Conservation (phyloP, 768 basidiomycete species). For the Mycena epipterygia region DNA sequence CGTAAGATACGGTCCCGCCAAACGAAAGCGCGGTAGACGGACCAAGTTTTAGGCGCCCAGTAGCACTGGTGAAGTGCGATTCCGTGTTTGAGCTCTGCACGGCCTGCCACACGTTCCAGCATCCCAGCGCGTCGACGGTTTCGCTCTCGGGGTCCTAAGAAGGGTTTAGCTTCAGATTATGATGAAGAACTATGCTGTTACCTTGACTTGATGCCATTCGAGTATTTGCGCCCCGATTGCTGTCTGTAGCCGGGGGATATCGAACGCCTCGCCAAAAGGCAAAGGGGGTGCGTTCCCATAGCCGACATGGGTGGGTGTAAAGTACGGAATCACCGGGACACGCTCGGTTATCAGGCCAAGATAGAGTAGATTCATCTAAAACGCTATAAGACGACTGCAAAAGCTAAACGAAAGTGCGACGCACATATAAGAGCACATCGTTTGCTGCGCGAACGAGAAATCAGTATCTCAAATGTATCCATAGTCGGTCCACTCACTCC, state of each 20-base stretch:
- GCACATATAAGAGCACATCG: constrained; percentile 59
- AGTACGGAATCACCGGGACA: constrained; percentile 52
- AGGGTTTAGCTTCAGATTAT: background rate
- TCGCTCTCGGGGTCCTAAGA: constrained; percentile 39
- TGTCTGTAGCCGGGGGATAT: constrained; percentile 48
- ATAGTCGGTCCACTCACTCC: constrained; percentile 48
- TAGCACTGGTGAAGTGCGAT: constrained; percentile 34
- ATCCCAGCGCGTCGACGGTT: constrained; percentile 44
- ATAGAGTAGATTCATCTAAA: constrained; percentile 52
- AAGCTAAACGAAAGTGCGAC: background rate
- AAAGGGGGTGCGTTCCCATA: constrained; percentile 40
- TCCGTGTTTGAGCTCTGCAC: constrained; percentile 33
- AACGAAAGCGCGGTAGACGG: background rate
- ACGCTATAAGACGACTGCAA: background rate
- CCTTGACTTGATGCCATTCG: constrained; percentile 57
- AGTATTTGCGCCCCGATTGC: constrained; percentile 46
- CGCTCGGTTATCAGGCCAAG: constrained; percentile 50
- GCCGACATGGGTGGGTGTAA: constrained; percentile 50
- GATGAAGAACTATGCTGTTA: background rate
- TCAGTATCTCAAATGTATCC: constrained; percentile 9
- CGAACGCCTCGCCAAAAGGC: constrained; percentile 44
- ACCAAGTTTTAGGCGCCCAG: constrained; percentile 36
- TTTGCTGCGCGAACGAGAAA: constrained; percentile 52
- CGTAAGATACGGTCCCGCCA: background rate
- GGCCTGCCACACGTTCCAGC: constrained; percentile 53